A percentile compares a stretch with the other conserved stretches of the same genome.
These are phyloP conservation scores for Iris pallida DNA, from an alignment of 116 monocot genomes.

Conservation along the genomic window DNA sequence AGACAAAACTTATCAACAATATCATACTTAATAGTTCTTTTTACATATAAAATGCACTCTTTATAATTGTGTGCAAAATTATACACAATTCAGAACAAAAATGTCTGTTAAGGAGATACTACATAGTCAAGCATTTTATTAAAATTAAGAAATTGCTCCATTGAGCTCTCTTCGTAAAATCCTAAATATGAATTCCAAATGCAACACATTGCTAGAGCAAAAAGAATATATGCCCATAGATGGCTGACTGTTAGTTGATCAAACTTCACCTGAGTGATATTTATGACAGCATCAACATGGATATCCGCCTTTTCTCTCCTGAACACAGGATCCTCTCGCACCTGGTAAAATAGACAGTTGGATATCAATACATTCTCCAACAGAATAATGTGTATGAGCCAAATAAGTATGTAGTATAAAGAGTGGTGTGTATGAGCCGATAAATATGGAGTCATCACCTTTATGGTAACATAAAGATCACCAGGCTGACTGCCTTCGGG, in stretches of 20 bases:
- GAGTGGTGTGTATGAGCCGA: background rate
- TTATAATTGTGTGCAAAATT: no score
- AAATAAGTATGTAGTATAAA: background rate
- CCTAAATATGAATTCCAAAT: no score
- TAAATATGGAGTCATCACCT: constrained; percentile 31
- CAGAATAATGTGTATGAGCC: background rate
- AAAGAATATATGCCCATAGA: no score
- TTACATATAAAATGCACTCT: no score
- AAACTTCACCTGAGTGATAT: constrained; percentile 67
- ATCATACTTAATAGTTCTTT: no score
- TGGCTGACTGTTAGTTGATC: background rate
- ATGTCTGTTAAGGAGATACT: no score
- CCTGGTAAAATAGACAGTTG: constrained; percentile 32
- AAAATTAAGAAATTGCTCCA: no score
- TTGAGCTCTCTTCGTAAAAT: no score
- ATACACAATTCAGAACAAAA: no score
- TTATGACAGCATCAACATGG: constrained; percentile 80
- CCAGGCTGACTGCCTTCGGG: constrained; percentile 71
- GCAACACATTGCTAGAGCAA: no score
- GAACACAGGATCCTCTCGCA: constrained; percentile 85
- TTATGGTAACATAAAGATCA: constrained; percentile 81
- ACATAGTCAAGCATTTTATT: no score
- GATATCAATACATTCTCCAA: background rate
- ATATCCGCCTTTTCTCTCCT: constrained; percentile 79
- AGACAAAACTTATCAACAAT: no score